These are phyloP conservation scores for Polygonum maritimum DNA, from an alignment of 148 eudicot genomes.

Conservation along the genomic window DNA sequence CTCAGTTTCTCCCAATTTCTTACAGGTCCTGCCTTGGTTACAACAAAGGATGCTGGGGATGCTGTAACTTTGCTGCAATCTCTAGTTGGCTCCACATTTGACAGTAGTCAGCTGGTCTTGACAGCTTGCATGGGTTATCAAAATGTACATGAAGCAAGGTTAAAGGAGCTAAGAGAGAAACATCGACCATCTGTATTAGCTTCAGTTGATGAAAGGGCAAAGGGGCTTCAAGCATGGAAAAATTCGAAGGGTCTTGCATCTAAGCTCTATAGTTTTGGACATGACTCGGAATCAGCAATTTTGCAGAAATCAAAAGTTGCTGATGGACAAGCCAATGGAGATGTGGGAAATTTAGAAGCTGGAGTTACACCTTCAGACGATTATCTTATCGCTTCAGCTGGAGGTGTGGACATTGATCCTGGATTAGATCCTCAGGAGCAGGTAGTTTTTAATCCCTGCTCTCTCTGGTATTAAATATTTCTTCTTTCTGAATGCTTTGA, in stretches of 20 bases:
- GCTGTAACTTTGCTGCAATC: slow-evolving; percentile 92
- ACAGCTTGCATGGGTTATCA: slow-evolving; percentile 98
- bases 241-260: slow-evolving; percentile 66
- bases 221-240: slow-evolving; percentile 66
- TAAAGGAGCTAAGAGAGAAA: slow-evolving; percentile 65
- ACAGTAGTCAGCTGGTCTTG: slow-evolving; percentile 97
- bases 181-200: slow-evolving; percentile 76
- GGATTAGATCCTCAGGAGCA: slow-evolving; percentile 81
- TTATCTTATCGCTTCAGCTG: slow-evolving; percentile 28
- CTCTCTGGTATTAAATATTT: background rate
- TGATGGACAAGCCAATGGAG: slow-evolving; percentile 45
- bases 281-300: slow-evolving; percentile 35
- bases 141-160: slow-evolving; percentile 68
- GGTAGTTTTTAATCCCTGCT: slow-evolving; percentile 31
- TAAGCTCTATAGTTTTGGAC: slow-evolving; percentile 59
- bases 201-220: slow-evolving; percentile 70
- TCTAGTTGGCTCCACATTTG: slow-evolving; percentile 91
- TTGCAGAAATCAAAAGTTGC: slow-evolving; percentile 30
- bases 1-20: slow-evolving; percentile 19
- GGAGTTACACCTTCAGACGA: slow-evolving; percentile 42
- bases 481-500: background rate
- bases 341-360: slow-evolving; percentile 26
- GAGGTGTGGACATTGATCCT: slow-evolving; percentile 46
- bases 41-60: slow-evolving; percentile 99
- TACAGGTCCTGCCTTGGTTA: slow-evolving; percentile 93